Evolutionary conservation across 768 basidiomycete species (phyloP).

Genomic region (Galerina marginata): DNA sequence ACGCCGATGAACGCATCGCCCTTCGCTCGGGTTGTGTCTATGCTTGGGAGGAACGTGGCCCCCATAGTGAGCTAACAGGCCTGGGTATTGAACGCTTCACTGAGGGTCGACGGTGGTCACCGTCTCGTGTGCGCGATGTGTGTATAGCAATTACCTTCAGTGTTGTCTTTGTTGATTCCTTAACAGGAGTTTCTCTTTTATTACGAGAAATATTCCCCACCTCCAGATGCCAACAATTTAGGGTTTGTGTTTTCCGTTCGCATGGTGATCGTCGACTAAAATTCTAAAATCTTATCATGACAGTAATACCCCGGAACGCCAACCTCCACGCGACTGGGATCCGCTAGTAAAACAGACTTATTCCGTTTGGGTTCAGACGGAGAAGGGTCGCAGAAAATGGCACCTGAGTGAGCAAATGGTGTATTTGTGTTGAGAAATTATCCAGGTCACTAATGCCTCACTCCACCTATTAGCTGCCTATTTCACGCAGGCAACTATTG

Average conservation of each 20-base stretch:
- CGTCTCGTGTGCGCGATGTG: constrained; percentile 84
- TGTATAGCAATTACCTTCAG: constrained; percentile 28
- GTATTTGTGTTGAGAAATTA: too few species aligned
- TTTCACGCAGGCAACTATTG: constrained; percentile 78
- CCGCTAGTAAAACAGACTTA: constrained; percentile 84
- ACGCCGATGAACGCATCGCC: constrained; percentile 74
- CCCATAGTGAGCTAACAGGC: constrained; percentile 76
- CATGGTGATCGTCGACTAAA: constrained; percentile 9
- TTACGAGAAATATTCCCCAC: constrained; percentile 71
- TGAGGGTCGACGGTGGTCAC: constrained; percentile 83
- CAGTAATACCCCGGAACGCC: constrained; percentile 44
- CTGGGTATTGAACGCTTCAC: constrained; percentile 87
- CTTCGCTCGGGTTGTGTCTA: constrained; percentile 60
- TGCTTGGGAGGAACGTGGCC: constrained; percentile 79
- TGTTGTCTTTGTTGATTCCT: constrained; percentile 13
- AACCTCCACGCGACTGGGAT: constrained; percentile 66
- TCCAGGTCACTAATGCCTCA: constrained; percentile 2
- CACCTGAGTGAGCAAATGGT: constrained; percentile 68
- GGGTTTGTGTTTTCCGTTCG: constrained; percentile 38
- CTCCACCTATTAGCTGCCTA: constrained; percentile 66
- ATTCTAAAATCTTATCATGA: constrained; percentile 18
- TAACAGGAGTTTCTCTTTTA: constrained; percentile 83
- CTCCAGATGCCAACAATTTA: constrained; percentile 47
- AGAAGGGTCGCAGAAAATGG: constrained; percentile 76
- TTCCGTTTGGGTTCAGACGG: constrained; percentile 75